Evolutionary conservation across 1,284 basidiomycete species (phyloP).

Genomic region (Pulchroboletus neoregius): DNA sequence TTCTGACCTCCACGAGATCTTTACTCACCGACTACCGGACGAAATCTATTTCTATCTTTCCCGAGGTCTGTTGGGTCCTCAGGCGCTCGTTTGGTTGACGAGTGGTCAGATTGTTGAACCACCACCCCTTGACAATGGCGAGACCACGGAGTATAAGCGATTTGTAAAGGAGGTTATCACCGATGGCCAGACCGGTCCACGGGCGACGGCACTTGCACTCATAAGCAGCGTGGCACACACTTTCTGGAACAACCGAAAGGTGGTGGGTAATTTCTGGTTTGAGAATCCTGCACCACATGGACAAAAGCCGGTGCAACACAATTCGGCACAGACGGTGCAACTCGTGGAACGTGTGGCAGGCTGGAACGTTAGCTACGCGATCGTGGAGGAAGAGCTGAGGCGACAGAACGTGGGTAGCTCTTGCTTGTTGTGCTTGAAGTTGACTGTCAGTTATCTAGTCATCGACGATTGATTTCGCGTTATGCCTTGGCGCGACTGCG

Average conservation of each 20-base stretch:
- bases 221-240: slow-evolving; percentile 72
- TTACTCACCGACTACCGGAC: slow-evolving; percentile 92
- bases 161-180: slow-evolving; percentile 97
- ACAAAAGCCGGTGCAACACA: slow-evolving; percentile 66
- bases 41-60: slow-evolving; percentile 97
- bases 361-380: slow-evolving; percentile 88
- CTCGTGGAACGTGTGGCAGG: slow-evolving; percentile 83
- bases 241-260: slow-evolving; percentile 77
- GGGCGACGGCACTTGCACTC: slow-evolving; percentile 86
- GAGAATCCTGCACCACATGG: slow-evolving; percentile 51
- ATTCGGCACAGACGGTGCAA: slow-evolving; percentile 75
- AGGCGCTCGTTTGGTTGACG: slow-evolving; percentile 88
- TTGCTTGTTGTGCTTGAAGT: background rate
- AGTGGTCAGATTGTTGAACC: slow-evolving; percentile 82
- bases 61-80: slow-evolving; percentile 83
- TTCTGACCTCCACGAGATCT: slow-evolving; percentile 89
- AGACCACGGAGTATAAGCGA: slow-evolving; percentile 89
- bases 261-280: slow-evolving; percentile 76
- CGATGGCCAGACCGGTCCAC: slow-evolving; percentile 86
- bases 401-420: slow-evolving; percentile 82
- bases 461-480: slow-evolving; percentile 94
- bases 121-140: slow-evolving; percentile 92
- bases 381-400: slow-evolving; percentile 93
- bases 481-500: slow-evolving; percentile 90
- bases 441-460: slow-evolving; percentile 48